Base-by-base conservation (phyloP, 139 green algal species). In the Ettlia oleoabundans region DNA sequence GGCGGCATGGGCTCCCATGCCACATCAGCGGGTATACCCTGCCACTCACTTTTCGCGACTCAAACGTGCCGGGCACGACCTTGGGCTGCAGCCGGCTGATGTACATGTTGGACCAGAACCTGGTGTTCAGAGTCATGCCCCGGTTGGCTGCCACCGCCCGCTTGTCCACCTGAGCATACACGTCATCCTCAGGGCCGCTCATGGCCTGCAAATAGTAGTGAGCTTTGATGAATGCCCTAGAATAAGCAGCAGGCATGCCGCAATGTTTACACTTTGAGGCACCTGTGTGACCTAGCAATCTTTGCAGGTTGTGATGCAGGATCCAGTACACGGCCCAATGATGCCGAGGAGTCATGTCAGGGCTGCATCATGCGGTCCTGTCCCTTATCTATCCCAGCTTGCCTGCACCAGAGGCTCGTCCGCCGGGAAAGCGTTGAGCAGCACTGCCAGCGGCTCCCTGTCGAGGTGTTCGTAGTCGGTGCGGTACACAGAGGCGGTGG, bases 61-160 rank as follows among this genome's bases (percentile, higher is more conserved):
- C 81, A 73, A 82, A 92, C 3, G 81, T 88, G 30, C 88, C 88
- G n/a, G 88, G 74, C 4, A 62, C 55, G 10, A 88, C 64, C 47
- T 78, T 78, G 51, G 30, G 32, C 13, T 51, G 47, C 47, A 78
- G 71, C 51, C 43, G 47, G 38, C 4, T 62, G 19, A 88, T 68
- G 74, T 90, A 91, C 28, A 88, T 55, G 65, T 83, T 90, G 70
- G 41, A 74, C 87, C 87, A 91, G 19, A 52, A 76, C 18, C 78
- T 52, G 28, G 75, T 41, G 75, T 51, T 62, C 55, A 53, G 30
- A 8, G 78, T 26, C 66, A 84, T 84, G 37, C 42, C 52, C 28
- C 35, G 41, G 33, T 81, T 87, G 38, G 58, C 35, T 2, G 66
- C 33, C 26, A 90, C 63, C n/a, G 85, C 35, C 38, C 55, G 9